Evolutionary conservation across 108 stramenopile genomes (phyloP).

Genomic region (Skeletonema costatum): DNA sequence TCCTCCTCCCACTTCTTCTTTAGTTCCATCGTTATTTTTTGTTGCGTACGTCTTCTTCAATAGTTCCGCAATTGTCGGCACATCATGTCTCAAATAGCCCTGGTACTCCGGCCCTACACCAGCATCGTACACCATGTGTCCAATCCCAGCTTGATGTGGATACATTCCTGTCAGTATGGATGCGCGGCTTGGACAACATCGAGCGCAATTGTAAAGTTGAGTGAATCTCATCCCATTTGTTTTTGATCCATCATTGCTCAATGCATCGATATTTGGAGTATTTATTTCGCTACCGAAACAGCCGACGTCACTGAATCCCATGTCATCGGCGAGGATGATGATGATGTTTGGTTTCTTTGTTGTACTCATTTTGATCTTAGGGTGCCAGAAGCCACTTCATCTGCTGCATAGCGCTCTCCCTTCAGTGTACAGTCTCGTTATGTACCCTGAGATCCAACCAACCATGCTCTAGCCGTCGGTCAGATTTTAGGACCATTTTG

Average conservation of each 20-base stretch:
- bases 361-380: background rate
- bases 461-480: no score
- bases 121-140: constrained; percentile 53
- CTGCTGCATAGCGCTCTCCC: no score
- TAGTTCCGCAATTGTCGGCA: constrained; percentile 42
- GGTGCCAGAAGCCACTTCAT: no score
- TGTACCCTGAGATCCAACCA: no score
- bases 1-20: no score
- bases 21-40: background rate
- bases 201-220: constrained; percentile 54
- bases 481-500: no score
- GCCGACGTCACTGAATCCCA: constrained; percentile 44
- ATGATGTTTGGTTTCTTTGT: constrained; percentile 37
- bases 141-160: constrained; percentile 54
- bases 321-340: constrained; percentile 44
- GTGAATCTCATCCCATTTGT: constrained; percentile 31
- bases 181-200: constrained; percentile 50
- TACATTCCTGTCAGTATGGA: constrained; percentile 45
- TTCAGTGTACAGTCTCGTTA: no score
- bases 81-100: constrained; percentile 39
- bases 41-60: constrained; percentile 21
- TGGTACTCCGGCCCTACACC: constrained; percentile 46
- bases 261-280: constrained; percentile 44
- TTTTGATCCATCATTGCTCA: constrained; percentile 8
- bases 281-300: constrained; percentile 49